Evolutionary conservation across 2,329 filamentous ascomycete genomes (phyloP).

Genomic region (Samsoniella hepiali): DNA sequence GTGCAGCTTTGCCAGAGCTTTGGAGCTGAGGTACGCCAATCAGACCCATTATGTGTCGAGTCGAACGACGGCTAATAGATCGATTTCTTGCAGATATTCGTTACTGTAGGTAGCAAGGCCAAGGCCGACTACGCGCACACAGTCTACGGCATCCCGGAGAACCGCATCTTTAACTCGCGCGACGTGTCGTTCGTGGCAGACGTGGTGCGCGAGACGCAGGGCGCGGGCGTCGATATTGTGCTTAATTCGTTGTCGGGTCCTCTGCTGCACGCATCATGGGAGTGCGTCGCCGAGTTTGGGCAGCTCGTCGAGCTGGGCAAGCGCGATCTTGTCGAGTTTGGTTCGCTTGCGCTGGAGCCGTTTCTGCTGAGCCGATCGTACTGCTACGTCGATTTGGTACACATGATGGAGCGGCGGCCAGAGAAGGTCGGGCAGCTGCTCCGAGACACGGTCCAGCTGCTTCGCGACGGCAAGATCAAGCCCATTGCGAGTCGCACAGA

Average conservation of each 20-base stretch:
- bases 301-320: constrained; percentile 37
- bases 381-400: constrained; percentile 31
- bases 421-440: background rate
- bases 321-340: constrained; percentile 33
- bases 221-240: constrained; percentile 31
- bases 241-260: constrained; percentile 32
- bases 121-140: constrained; percentile 29
- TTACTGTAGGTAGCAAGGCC: constrained; percentile 29
- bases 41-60: background rate
- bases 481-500: constrained; percentile 18
- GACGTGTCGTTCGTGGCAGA: constrained; percentile 27
- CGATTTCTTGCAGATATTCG: constrained; percentile 11
- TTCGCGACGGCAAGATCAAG: background rate
- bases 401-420: background rate
- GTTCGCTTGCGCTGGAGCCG: constrained; percentile 40
- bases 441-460: background rate
- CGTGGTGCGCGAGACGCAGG: constrained; percentile 25
- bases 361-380: constrained; percentile 37
- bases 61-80: background rate
- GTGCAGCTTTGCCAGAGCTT: background rate
- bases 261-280: constrained; percentile 31
- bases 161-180: constrained; percentile 30
- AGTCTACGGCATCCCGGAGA: constrained; percentile 22
- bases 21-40: background rate
- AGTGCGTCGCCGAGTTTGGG: constrained; percentile 35